phyloP scores from a whole-genome alignment of 2,329 filamentous ascomycete species.

The Aspergillus sp. region DNA sequence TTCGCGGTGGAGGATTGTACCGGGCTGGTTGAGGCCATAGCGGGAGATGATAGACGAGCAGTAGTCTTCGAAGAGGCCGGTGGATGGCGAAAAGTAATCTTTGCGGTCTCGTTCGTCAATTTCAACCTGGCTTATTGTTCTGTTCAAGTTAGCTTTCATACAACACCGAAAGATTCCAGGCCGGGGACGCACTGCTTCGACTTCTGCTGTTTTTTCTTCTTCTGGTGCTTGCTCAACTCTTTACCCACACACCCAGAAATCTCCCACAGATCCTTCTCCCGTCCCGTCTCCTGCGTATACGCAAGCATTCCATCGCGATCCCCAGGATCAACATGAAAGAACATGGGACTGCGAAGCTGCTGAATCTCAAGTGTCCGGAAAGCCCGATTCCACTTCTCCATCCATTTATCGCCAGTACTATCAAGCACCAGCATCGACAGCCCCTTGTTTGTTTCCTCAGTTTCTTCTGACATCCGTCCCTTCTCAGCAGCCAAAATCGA shows the following conservation, averaged over 20 bases:
- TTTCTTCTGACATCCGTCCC: background rate
- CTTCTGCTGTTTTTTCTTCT: conserved; percentile 64
- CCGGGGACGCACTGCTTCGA: conserved; percentile 28
- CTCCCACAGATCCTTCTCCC: conserved; percentile 61
- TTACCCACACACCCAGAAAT: conserved; percentile 70
- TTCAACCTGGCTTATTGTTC: conserved; percentile 33
- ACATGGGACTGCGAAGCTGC: conserved; percentile 71
- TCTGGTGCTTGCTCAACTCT: conserved; percentile 69
- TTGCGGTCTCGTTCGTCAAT: conserved; percentile 62
- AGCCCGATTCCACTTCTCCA: conserved; percentile 62
- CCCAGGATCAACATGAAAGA: conserved; percentile 71
- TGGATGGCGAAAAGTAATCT: conserved; percentile 62
- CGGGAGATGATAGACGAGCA: conserved; percentile 52
- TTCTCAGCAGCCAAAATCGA: background rate
- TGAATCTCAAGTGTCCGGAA: conserved; percentile 64
- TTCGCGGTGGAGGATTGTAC: conserved; percentile 53
- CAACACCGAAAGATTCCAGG: conserved; percentile 5
- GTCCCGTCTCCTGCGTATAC: conserved; percentile 55
- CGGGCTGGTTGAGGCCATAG: conserved; percentile 49
- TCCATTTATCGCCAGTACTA: conserved; percentile 56
- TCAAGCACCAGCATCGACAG: conserved; percentile 54
- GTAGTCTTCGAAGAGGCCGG: conserved; percentile 55
- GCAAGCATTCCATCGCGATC: conserved; percentile 68
- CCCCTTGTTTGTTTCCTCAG: background rate
- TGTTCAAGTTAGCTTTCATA: conserved; percentile 9